phyloP scores from a whole-genome alignment of 164 flowering plant genomes.

The Houttuynia cordata region DNA sequence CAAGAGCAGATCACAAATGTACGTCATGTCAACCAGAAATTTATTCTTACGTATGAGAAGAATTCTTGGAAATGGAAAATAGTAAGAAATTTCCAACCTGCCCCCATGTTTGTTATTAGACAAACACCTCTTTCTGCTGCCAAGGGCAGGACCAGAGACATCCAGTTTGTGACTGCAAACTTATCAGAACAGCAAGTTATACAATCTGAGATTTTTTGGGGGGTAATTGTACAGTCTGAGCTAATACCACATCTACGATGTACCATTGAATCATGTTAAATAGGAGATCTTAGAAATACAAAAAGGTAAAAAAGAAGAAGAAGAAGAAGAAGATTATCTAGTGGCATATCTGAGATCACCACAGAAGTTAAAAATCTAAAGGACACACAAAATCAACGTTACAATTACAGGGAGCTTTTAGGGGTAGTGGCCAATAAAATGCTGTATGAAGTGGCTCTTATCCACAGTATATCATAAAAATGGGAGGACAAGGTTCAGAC shows the following conservation, averaged over 20 bases:
- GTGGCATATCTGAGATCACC: not conserved
- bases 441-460: no score
- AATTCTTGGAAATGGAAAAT: not conserved
- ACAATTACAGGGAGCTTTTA: no score
- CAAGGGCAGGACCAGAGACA: conserved; percentile 65
- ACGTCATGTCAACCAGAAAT: not conserved
- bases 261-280: not conserved
- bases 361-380: not conserved
- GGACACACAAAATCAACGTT: no score
- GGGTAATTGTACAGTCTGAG: no score
- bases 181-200: no score
- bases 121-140: conserved; percentile 74
- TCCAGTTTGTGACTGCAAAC: conserved; percentile 77
- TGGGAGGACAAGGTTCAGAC: no score
- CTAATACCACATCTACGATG: not conserved
- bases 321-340: no score
- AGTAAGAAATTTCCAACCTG: conserved; percentile 36
- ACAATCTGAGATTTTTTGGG: no score
- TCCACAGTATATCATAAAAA: no score
- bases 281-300: not conserved
- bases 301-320: no score
- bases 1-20: not conserved
- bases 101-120: conserved; percentile 97
- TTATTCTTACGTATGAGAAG: not conserved
- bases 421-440: no score